These are phyloP conservation scores for Bolboschoenus planiculmis DNA, from an alignment of 176 grass and related monocot genomes.

Conservation along the genomic window DNA sequence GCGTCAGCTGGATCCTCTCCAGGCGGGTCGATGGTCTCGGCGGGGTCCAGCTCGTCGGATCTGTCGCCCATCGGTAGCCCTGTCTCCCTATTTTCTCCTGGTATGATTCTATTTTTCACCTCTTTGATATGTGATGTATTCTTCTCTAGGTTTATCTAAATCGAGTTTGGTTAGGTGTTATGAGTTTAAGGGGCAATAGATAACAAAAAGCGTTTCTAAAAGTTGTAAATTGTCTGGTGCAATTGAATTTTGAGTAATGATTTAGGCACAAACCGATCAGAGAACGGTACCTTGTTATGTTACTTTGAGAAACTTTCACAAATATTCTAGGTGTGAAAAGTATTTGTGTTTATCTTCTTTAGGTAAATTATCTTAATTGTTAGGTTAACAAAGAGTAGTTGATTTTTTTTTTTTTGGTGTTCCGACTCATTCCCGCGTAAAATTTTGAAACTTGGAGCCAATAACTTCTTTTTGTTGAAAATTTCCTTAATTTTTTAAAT, in stretches of 20 bases:
- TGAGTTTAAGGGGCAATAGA: not conserved
- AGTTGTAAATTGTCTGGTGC: not conserved
- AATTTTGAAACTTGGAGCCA: not conserved
- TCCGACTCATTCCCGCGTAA: not conserved
- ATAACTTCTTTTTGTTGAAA: not conserved
- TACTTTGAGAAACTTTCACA: not conserved
- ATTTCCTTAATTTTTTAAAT: not conserved
- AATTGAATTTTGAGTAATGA: not conserved
- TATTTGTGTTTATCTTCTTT: not conserved
- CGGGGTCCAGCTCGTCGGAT: constrained; percentile 41
- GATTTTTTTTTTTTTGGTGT: not conserved
- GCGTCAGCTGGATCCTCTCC: not conserved
- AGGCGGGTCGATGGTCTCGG: not conserved
- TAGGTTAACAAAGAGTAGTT: not conserved
- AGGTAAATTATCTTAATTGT: not conserved
- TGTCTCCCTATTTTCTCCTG: constrained; percentile 47
- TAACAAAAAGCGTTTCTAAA: not conserved
- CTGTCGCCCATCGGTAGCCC: constrained; percentile 58
- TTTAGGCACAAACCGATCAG: not conserved
- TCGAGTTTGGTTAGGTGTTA: not conserved
- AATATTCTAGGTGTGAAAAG: not conserved
- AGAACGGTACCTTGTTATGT: not conserved
- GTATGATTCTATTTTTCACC: constrained; percentile 12
- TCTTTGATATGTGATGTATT: not conserved
- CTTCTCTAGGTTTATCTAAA: not conserved